Evolutionary conservation across 106 monocot species (phyloP), one percentile per base, ranked within the genome.

Genomic region (Cymbidium sinense): DNA sequence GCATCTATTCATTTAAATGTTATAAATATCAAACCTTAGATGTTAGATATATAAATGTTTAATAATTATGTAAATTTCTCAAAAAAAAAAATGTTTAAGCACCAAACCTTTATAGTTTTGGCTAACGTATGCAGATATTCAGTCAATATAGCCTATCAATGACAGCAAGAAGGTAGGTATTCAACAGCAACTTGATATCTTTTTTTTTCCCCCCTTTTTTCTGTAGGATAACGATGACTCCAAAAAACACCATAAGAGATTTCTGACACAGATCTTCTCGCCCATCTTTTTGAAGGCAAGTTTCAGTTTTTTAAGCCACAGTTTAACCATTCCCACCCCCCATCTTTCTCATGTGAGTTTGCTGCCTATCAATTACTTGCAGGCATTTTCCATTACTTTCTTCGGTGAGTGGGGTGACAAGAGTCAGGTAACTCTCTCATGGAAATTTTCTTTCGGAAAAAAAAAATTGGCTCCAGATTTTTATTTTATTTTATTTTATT

Each of bases 341-440:
- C 13, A 47, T 47, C 43, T n/a, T 41, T n/a, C 12, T 29, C 25
- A 0, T 67, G 31, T 80, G 7, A 76, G 27, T 70, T 78, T 43
- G 50, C 73, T 5, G 33, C 21, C 25, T 27, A n/a, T 73, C 62
- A 19, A 29, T 19, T 11, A 70, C 15, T 17, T 86, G 64, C 80
- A 98, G 96, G 96, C 96, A 55, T 98, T 98, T 84, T 98, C 98
- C 51, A 94, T 98, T 30, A 98, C 89, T 64, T 98, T 98, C 92
- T 98, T 98, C 75, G 98, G 98, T n/a, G 98, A 98, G 58, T 98
- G 98, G 98, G 98, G 98, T 67, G 98, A 98, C 71, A 98, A 94
- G 77, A 98, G 98, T 78, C 98, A 98, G 94, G 98, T 98, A 90
- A 76, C n/a, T 19, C 13, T 9, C n/a, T n/a, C 18, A 11, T 39